phyloP scores from a whole-genome alignment of 805 yeast species.

The Sugiyamaella americana region DNA sequence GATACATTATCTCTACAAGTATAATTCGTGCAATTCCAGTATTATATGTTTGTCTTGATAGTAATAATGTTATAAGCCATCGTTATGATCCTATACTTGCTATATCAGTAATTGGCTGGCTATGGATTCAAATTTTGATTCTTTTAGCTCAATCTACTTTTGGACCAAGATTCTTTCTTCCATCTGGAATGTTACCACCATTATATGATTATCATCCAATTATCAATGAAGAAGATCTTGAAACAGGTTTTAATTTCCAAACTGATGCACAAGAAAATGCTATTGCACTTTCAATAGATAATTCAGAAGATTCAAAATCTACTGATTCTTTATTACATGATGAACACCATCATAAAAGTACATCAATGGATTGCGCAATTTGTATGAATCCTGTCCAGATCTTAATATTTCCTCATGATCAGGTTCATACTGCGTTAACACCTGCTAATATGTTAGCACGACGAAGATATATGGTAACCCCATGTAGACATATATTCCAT shows the following conservation, averaged over 20 bases:
- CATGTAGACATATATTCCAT: conserved; percentile 88
- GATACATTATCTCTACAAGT: conserved; percentile 65
- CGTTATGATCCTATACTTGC: conserved; percentile 53
- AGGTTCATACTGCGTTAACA: conserved; percentile 20
- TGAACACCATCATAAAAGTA: conserved; percentile 33
- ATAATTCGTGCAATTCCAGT: conserved; percentile 59
- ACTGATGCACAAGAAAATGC: conserved; percentile 8
- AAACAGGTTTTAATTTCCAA: conserved; percentile 37
- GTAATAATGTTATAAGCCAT: conserved; percentile 63
- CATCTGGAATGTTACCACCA: conserved; percentile 66
- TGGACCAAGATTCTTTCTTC: conserved; percentile 82
- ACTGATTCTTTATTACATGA: background rate
- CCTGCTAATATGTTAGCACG: conserved; percentile 31
- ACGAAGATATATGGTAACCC: conserved; percentile 53
- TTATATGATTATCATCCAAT: conserved; percentile 80
- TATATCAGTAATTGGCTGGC: conserved; percentile 46
- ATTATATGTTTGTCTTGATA: conserved; percentile 48
- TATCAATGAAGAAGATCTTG: conserved; percentile 53
- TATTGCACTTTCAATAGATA: conserved; percentile 1
- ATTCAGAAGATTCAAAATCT: background rate
- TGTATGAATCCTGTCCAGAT: conserved; percentile 78
- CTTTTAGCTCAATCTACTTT: conserved; percentile 57
- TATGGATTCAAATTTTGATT: conserved; percentile 50
- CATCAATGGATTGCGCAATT: conserved; percentile 68
- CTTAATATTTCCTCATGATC: conserved; percentile 23